Evolutionary conservation across 2,329 filamentous ascomycete genomes (phyloP).

Genomic region (Ascochyta pisi): DNA sequence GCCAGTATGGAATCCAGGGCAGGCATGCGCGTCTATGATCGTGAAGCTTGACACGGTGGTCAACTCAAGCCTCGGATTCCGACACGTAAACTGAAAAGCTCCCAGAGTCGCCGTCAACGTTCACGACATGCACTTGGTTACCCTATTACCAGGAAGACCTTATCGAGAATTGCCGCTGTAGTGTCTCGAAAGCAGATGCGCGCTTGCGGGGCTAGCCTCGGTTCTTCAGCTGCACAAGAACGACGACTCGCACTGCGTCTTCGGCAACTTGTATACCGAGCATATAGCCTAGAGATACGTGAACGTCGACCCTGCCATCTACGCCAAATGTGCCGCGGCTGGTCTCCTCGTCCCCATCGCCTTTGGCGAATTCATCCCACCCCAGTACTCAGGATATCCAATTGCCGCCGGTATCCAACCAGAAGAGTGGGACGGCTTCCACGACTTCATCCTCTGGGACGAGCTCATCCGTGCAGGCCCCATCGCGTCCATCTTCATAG

Average conservation of each 20-base stretch:
- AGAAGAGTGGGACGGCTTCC: slow-evolving; percentile 48
- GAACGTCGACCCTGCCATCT: slow-evolving; percentile 31
- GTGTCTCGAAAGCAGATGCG: background rate
- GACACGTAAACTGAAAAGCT: background rate
- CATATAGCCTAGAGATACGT: slow-evolving; percentile 1
- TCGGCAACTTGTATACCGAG: slow-evolving; percentile 2
- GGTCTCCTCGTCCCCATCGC: slow-evolving; percentile 43
- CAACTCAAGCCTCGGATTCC: background rate
- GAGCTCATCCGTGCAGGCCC: slow-evolving; percentile 41
- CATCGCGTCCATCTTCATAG: slow-evolving; percentile 37
- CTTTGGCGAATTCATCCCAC: slow-evolving; percentile 38
- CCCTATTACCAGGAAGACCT: background rate
- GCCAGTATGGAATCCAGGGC: too few relatives aligned
- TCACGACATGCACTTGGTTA: background rate
- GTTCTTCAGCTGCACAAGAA: background rate
- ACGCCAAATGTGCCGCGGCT: slow-evolving; percentile 36
- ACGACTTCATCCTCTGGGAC: slow-evolving; percentile 48
- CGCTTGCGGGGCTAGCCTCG: slow-evolving; percentile 17
- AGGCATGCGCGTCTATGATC: too few relatives aligned
- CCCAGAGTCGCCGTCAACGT: background rate
- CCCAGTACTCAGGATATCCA: slow-evolving; percentile 34
- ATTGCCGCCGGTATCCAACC: slow-evolving; percentile 60
- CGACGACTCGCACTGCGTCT: slow-evolving; percentile 4
- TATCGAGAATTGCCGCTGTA: slow-evolving; percentile 9
- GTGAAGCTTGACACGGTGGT: background rate